Conservation (phyloP, 108 stramenopile species). For the Nitzschia palea region DNA sequence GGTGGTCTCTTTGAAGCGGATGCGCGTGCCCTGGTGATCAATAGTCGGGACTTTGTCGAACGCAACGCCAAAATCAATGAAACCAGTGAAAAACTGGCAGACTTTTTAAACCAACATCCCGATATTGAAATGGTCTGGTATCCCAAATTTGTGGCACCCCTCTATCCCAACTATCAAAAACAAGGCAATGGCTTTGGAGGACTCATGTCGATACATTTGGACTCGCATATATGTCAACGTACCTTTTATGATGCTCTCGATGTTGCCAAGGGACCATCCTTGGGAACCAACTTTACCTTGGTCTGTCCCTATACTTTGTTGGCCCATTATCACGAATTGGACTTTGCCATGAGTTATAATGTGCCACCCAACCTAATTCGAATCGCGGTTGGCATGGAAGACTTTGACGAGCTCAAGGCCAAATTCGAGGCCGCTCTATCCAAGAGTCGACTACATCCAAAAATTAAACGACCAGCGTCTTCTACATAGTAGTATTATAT, state of each 20-base stretch:
- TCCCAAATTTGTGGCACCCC: conserved; percentile 46
- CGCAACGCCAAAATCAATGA: conserved; percentile 60
- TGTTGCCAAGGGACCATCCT: conserved; percentile 70
- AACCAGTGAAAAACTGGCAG: conserved; percentile 50
- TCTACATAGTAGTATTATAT: no score
- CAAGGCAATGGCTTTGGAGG: conserved; percentile 51
- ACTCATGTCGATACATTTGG: conserved; percentile 51
- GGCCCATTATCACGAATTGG: conserved; percentile 80
- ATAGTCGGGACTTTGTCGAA: conserved; percentile 49
- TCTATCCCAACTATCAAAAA: conserved; percentile 25
- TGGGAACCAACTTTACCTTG: conserved; percentile 82
- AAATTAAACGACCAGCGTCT: conserved; percentile 29
- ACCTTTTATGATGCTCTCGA: conserved; percentile 69
- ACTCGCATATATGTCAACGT: conserved; percentile 57
- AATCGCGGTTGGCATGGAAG: conserved; percentile 67
- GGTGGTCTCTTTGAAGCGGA: conserved; percentile 48
- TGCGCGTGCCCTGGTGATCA: conserved; percentile 44
- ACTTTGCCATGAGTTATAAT: conserved; percentile 63
- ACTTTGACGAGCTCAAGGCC: conserved; percentile 40
- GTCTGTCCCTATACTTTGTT: conserved; percentile 75
- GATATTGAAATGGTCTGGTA: conserved; percentile 59
- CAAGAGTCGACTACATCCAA: conserved; percentile 50
- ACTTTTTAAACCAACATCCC: conserved; percentile 41
- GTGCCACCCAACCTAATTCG: conserved; percentile 69
- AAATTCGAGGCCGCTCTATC: conserved; percentile 52